Evolutionary conservation across 192 early-diverging fungal genomes (phyloP).

Genomic region (Nowakowskiella sp.): DNA sequence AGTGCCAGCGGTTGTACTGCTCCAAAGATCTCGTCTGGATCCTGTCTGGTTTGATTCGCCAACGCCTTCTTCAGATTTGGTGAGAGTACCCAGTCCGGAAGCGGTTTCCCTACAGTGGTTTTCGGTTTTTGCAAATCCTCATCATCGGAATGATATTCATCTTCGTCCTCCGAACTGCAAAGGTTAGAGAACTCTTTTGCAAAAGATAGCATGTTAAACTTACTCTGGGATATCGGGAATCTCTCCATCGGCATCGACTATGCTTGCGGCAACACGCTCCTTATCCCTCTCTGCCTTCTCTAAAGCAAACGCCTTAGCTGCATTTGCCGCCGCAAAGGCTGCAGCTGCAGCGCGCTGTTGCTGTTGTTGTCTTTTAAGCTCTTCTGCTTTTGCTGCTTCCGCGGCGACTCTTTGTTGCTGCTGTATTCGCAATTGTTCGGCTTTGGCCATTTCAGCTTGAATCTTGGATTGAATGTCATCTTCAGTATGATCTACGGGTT

Average conservation of each 20-base stretch:
- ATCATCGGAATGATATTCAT: neutral
- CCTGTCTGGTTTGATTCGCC: slow-evolving; percentile 3
- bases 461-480: too few species aligned
- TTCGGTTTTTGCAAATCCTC: slow-evolving; percentile 5
- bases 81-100: slow-evolving; percentile 18
- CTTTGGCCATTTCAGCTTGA: too few species aligned
- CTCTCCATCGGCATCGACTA: slow-evolving; percentile 26
- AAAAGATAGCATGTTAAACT: slow-evolving; percentile 7
- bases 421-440: too few species aligned
- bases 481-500: too few species aligned
- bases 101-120: slow-evolving; percentile 1
- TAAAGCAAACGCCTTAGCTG: neutral
- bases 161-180: slow-evolving; percentile 19
- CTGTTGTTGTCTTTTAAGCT: too few species aligned
- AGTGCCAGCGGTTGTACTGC: slow-evolving; percentile 13
- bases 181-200: slow-evolving; percentile 1
- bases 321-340: neutral
- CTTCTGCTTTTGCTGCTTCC: too few species aligned
- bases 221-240: slow-evolving; percentile 19
- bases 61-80: slow-evolving; percentile 21
- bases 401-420: too few species aligned
- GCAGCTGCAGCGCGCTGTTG: too few species aligned
- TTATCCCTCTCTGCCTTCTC: neutral
- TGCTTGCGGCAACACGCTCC: slow-evolving; percentile 15
- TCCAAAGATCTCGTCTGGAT: slow-evolving; percentile 25